Evolutionary conservation across 2,329 filamentous ascomycete species (phyloP), one percentile per base, ranked within the genome.

Genomic region (Botryotinia narcissicola): DNA sequence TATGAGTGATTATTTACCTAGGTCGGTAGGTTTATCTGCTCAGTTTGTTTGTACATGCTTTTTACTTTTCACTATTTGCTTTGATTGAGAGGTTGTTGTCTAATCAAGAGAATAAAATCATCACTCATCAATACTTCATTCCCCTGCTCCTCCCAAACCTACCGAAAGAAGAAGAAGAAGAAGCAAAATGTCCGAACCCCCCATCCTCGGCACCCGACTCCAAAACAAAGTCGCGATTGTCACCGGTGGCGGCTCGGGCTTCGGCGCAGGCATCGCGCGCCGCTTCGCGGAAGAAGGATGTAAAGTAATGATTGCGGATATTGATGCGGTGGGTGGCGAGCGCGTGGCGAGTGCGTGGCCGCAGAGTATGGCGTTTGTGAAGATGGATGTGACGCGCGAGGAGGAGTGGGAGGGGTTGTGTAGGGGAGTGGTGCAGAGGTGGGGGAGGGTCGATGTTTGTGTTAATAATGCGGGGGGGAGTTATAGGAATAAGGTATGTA

Each of bases 391-490:
- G 18, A 87, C 86, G 0, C 84, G 82, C 54, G 80, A 83, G 7
- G 83, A 81, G 32, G 86, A 89, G 78, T 91, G 89, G 89, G 83
- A 86, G 75, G 76, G 75, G 0, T 77, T 88, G 9, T 81, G 90
- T 25, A 80, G 84, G 66, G 80, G 82, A 37, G 83, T 85, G 0
- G 75, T 87, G 5, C 81, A 83, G 8, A 81, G 82, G 40, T 88
- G 83, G 74, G 87, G 87, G 1, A 82, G 83, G 44, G 80, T 91
- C 51, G 88, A 91, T 75, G 83, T 88, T 29, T 83, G 90, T 22
- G 83, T 91, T 71, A 91, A 91, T 81, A 90, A 90, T 77, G 89
- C 89, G 0, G 89, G 89, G 0, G 84, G 84, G 1, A 85, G 86
- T 1, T 91, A 91, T 79, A 76, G 79, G 20, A 91, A 90, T 78